phyloP scores from a whole-genome alignment of 116 monocot genomes.

The Cymodocea nodosa region DNA sequence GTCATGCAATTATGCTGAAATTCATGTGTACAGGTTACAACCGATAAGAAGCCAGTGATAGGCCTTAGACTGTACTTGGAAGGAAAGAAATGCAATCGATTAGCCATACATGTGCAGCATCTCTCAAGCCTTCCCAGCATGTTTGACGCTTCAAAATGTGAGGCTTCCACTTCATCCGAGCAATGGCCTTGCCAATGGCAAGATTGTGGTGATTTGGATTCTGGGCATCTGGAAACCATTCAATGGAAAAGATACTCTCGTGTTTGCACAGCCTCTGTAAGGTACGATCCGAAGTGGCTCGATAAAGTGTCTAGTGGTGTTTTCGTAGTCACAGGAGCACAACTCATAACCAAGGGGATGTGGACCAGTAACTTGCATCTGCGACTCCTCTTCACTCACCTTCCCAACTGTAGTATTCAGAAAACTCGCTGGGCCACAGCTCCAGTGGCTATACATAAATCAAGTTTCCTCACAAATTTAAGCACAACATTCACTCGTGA shows the following conservation, averaged over 20 bases:
- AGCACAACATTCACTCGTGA: constrained; percentile 58
- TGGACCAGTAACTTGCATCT: constrained; percentile 82
- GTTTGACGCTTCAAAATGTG: constrained; percentile 11
- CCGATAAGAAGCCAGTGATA: constrained; percentile 48
- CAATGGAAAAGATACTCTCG: constrained; percentile 70
- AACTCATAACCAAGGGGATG: constrained; percentile 58
- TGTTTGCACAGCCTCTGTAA: constrained; percentile 53
- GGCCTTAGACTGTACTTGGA: constrained; percentile 84
- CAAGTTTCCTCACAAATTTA: constrained; percentile 62
- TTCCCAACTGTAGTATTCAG: constrained; percentile 60
- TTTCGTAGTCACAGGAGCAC: constrained; percentile 87
- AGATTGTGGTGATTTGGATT: constrained; percentile 50
- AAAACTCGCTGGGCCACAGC: constrained; percentile 49
- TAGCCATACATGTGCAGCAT: constrained; percentile 86
- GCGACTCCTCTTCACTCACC: constrained; percentile 50
- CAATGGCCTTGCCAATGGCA: constrained; percentile 36
- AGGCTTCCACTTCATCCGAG: constrained; percentile 9
- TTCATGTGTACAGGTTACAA: constrained; percentile 36
- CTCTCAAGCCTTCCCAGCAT: constrained; percentile 80
- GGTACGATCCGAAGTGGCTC: constrained; percentile 64
- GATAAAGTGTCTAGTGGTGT: constrained; percentile 46
- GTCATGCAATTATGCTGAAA: neutral
- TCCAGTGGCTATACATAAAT: constrained; percentile 42
- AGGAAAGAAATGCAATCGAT: constrained; percentile 76
- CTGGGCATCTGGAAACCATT: constrained; percentile 52